These are phyloP conservation scores for Tulasnella sp. DNA, from an alignment of 768 basidiomycete species.

Conservation along the genomic window DNA sequence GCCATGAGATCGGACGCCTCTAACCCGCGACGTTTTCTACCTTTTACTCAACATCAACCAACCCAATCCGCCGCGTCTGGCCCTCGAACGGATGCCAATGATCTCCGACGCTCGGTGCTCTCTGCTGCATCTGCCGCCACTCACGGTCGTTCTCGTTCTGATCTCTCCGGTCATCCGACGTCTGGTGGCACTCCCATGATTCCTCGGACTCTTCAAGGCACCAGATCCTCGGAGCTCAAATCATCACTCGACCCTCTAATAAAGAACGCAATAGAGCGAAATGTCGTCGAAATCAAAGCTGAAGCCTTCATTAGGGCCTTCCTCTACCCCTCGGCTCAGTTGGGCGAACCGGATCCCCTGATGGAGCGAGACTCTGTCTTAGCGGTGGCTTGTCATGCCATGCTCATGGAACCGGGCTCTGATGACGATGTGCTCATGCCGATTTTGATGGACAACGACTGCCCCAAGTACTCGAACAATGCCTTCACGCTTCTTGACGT, in stretches of 20 bases:
- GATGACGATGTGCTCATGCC: background rate
- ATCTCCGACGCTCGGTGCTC: no score
- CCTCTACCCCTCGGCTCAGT: background rate
- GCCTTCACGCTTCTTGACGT: background rate
- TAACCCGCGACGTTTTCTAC: no score
- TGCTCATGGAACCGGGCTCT: background rate
- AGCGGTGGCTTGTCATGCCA: background rate
- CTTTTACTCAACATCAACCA: no score
- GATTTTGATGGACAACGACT: background rate
- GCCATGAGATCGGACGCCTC: no score
- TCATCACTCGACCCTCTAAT: background rate
- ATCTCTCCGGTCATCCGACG: no score
- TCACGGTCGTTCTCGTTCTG: no score
- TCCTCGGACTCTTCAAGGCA: no score
- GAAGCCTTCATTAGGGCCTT: background rate
- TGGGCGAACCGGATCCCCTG: background rate
- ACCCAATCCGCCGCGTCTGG: no score
- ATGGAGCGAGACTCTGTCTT: background rate
- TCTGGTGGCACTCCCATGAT: no score
- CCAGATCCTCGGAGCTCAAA: no score
- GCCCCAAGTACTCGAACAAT: background rate
- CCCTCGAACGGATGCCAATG: no score
- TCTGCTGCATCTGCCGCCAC: no score
- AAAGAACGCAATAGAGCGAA: background rate
- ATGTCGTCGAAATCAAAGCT: background rate